Evolutionary conservation across 2,329 filamentous ascomycete species (phyloP).

Genomic region (Cytospora schulzeri): DNA sequence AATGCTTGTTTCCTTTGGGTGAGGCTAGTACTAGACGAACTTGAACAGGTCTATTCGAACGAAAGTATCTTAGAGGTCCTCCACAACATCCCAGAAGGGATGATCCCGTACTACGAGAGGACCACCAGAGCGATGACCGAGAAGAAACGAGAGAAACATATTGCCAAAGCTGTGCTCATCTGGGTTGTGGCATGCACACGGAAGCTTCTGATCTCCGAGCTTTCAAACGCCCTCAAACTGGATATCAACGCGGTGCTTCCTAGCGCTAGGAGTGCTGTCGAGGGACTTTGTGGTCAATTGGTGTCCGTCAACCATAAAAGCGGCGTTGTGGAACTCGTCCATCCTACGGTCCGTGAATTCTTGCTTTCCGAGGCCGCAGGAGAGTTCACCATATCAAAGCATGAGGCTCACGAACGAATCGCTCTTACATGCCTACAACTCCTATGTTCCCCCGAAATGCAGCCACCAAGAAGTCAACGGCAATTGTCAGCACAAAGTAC

Average conservation of each 20-base stretch:
- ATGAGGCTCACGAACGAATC: conserved; percentile 32
- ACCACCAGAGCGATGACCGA: conserved; percentile 31
- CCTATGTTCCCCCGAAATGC: conserved; percentile 29
- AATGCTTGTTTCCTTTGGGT: conserved; percentile 40
- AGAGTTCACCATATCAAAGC: conserved; percentile 33
- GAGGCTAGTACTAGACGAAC: conserved; percentile 36
- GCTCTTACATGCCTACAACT: conserved; percentile 33
- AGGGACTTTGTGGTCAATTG: conserved; percentile 37
- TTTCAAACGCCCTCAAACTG: conserved; percentile 34
- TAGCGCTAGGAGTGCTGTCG: conserved; percentile 31
- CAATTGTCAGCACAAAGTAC: conserved; percentile 8
- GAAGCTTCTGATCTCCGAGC: conserved; percentile 32
- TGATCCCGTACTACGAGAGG: conserved; percentile 35
- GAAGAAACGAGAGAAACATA: conserved; percentile 34
- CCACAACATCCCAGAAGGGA: conserved; percentile 37
- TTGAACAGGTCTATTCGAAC: conserved; percentile 32
- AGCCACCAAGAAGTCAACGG: conserved; percentile 29
- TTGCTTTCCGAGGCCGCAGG: conserved; percentile 31
- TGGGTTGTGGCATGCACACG: conserved; percentile 34
- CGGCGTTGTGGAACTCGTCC: conserved; percentile 32
- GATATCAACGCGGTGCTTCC: conserved; percentile 33
- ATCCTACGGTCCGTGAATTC: conserved; percentile 36
- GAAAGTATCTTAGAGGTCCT: conserved; percentile 36
- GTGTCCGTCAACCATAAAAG: conserved; percentile 32
- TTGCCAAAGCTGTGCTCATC: conserved; percentile 34